Evolutionary conservation across 2,329 filamentous ascomycete species (phyloP).

Genomic region (Botrytis pseudocinerea): DNA sequence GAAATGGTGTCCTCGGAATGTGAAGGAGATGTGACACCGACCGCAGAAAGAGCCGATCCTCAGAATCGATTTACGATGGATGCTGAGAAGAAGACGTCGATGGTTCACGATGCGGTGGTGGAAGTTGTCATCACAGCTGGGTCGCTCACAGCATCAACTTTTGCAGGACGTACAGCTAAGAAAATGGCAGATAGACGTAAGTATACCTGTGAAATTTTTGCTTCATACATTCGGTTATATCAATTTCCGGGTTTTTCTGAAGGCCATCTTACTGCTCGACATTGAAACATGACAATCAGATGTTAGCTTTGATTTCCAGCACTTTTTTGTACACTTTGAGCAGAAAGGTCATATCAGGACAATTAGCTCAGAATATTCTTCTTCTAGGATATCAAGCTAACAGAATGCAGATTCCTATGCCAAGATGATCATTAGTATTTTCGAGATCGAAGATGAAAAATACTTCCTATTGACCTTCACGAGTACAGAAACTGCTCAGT

Average conservation of each 20-base stretch:
- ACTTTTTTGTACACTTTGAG: not conserved
- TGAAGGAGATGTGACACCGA: constrained; percentile 43
- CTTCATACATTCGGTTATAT: not conserved
- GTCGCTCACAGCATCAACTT: constrained; percentile 26
- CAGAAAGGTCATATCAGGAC: not conserved
- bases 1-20: constrained; percentile 22
- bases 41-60: constrained; percentile 35
- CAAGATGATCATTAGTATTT: constrained; percentile 76
- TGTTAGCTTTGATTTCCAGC: not conserved
- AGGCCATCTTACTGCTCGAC: not conserved
- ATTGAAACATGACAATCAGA: no score
- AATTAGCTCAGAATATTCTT: not conserved
- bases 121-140: constrained; percentile 63
- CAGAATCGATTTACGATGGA: constrained; percentile 25
- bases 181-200: constrained; percentile 4
- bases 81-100: constrained; percentile 41
- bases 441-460: constrained; percentile 66
- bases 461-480: constrained; percentile 79
- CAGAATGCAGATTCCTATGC: constrained; percentile 53
- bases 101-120: constrained; percentile 60
- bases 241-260: not conserved
- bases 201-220: not conserved
- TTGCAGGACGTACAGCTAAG: constrained; percentile 20
- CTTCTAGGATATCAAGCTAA: not conserved
- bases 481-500: constrained; percentile 49